phyloP scores from a whole-genome alignment of 768 basidiomycete species.

The Sistotremastrum niveocremeum region DNA sequence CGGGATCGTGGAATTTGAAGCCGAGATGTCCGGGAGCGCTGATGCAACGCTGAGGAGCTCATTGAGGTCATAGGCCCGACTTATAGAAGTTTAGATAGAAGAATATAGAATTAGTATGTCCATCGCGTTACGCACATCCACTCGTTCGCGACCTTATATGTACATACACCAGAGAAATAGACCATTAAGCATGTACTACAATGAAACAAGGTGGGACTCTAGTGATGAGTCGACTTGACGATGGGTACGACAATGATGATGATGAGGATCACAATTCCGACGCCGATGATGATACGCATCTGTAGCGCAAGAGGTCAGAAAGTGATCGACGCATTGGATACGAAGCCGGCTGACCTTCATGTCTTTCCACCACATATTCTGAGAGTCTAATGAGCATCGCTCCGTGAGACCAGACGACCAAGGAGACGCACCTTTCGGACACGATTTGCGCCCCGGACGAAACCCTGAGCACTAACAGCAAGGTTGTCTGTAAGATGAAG shows the following conservation, averaged over 20 bases:
- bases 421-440: constrained; percentile 75
- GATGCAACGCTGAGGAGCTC: too few relatives aligned
- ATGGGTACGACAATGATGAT: constrained; percentile 94
- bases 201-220: constrained; percentile 2
- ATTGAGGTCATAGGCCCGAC: too few relatives aligned
- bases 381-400: constrained; percentile 5
- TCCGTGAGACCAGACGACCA: not conserved
- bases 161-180: too few relatives aligned
- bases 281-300: constrained; percentile 96
- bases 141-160: too few relatives aligned
- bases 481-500: not conserved
- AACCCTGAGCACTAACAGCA: constrained; percentile 70
- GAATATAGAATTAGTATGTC: too few relatives aligned
- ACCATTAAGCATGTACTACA: too few relatives aligned
- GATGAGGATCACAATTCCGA: constrained; percentile 80
- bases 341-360: constrained; percentile 61
- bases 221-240: constrained; percentile 66
- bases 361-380: constrained; percentile 99
- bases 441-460: constrained; percentile 91
- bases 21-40: too few relatives aligned
- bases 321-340: constrained; percentile 2
- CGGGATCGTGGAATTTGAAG: too few relatives aligned
- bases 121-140: too few relatives aligned
- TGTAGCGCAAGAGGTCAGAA: constrained; percentile 18
- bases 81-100: too few relatives aligned